Base-by-base conservation (phyloP, 768 basidiomycete species). In the Amanita polypyramis region DNA sequence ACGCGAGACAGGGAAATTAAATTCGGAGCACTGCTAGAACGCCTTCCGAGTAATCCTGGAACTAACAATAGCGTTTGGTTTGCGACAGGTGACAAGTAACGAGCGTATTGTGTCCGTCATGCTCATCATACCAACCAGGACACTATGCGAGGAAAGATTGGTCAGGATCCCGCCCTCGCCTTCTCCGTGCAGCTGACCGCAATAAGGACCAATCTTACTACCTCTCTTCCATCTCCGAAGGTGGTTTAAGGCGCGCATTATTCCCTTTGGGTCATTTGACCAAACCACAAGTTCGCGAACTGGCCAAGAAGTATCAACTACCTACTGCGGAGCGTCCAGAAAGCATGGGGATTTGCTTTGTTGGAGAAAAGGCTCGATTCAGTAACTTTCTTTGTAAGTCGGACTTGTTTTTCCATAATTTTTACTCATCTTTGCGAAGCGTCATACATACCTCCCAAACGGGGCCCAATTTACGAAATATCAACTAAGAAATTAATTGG, bases 271-370 rank as follows among this genome's bases (percentile, higher is more conserved):
- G 76, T 2, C 58, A 67, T 10, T 58, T 85, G 7, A 72, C 65
- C 5, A 98, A 98, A 63, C 53, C 70, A 0, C 68, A 83, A 54
- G 89, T 96, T 0, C 75, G 91, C 11, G 69, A 74, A 49, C 65
- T 95, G 14, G 94, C 94, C 0, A 63, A 63, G 7, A 59, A 75
- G 27, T 75, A 75, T 60, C 65, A 61, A 1, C 63, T 97, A 15
- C 80, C 82, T 2, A 92, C 83, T 2, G 87, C 89, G 0, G 70
- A 75, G 2, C 73, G 89, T 51, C 73, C 71, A 14, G 94, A 98
- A 59, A 92, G 88, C 62, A 92, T 95, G 79, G 94, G 94, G 0
- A 75, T 98, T 14, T 98, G 94, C 58, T 98, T 98, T 54, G 81
- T 98, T 1, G 94, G 93, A 4, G 78, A 93, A 58, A 79, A 83